These are phyloP conservation scores for Tetradesmus obliquus DNA, from an alignment of 139 green algal genomes.

Conservation along the genomic window DNA sequence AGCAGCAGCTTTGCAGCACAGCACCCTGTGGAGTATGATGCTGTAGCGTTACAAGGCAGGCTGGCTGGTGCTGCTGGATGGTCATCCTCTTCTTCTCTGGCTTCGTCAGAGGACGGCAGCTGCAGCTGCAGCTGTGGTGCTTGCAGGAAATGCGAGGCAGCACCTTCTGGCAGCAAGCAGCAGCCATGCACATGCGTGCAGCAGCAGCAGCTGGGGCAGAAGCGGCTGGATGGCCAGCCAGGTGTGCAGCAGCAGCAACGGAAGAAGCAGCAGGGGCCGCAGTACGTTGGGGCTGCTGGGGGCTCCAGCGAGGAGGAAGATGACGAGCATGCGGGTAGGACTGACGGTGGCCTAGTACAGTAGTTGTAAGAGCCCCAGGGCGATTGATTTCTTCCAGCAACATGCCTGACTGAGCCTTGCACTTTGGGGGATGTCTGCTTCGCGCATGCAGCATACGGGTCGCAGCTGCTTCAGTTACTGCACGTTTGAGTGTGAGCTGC, in stretches of 20 bases:
- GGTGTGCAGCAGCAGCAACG: neutral
- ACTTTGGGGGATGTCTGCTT: no score
- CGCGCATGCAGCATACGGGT: no score
- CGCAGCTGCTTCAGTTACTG: no score
- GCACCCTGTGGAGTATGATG: neutral
- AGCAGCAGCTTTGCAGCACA: neutral
- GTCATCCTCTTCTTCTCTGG: neutral
- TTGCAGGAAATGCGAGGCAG: neutral
- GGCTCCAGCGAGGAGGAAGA: constrained; percentile 11
- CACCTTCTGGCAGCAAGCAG: neutral
- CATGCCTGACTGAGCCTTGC: no score
- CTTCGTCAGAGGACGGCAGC: neutral
- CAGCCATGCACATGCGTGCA: neutral
- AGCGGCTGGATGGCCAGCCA: neutral
- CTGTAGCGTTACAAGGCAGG: neutral
- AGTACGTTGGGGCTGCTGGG: neutral
- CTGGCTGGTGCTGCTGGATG: neutral
- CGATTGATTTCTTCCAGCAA: no score
- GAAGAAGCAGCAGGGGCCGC: neutral
- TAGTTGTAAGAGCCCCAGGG: no score
- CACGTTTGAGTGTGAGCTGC: no score
- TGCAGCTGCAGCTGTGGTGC: neutral
- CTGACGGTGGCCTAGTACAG: no score
- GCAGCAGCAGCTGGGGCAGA: neutral
- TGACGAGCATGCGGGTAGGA: neutral